A percentile compares a stretch with the other conserved stretches of the same genome.
phyloP scores from a whole-genome alignment of 2,329 filamentous ascomycete species.

The Phoma sp. region DNA sequence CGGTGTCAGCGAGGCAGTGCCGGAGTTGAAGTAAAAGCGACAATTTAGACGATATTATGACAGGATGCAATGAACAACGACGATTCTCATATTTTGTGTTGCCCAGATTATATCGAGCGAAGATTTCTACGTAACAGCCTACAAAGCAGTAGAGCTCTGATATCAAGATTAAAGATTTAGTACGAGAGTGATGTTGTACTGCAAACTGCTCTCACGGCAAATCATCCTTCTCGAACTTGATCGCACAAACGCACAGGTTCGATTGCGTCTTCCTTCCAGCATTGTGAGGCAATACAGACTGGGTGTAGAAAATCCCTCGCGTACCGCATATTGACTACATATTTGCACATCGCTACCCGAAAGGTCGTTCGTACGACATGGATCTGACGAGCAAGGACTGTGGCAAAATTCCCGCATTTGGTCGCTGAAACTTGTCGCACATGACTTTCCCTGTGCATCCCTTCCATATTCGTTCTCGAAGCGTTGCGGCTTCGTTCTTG shows the following conservation, averaged over 20 bases:
- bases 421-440: conserved; percentile 2
- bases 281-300: background rate
- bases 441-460: conserved; percentile 5
- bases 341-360: background rate
- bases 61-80: conserved; percentile 1
- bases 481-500: background rate
- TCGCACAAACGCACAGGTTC: too few species aligned
- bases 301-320: background rate
- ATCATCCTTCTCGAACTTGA: too few species aligned
- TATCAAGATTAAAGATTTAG: too few species aligned
- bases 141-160: too few species aligned
- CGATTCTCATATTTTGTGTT: background rate
- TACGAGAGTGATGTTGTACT: too few species aligned
- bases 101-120: background rate
- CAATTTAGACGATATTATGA: conserved; percentile 1
- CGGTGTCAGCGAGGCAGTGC: conserved; percentile 33
- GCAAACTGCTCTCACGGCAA: too few species aligned
- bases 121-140: too few species aligned
- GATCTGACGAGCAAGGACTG: background rate
- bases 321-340: background rate
- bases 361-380: background rate
- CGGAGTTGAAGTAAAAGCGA: conserved; percentile 6
- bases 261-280: too few species aligned
- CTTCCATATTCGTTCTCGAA: conserved; percentile 4
- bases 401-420: conserved; percentile 9